These are phyloP conservation scores for Malassezia globosa DNA, from an alignment of 1,284 basidiomycete species.

Conservation along the genomic window DNA sequence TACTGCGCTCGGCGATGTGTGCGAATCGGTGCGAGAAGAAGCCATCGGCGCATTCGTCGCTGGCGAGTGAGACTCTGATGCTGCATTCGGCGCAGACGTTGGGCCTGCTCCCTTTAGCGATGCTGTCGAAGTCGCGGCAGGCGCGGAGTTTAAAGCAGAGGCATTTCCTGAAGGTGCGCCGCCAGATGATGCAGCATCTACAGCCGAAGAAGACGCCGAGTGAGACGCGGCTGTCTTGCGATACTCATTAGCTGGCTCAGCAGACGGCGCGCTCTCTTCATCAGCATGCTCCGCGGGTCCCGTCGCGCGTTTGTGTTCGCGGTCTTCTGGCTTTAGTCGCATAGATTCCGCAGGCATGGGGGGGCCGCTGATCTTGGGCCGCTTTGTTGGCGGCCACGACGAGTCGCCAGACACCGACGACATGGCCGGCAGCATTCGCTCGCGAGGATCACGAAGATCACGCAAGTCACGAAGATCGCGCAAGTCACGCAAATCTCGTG, in stretches of 20 bases:
- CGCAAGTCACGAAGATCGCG: no score
- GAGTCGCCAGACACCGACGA: not conserved
- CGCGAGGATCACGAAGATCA: not conserved
- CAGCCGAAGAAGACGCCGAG: not conserved
- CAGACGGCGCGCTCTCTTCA: not conserved
- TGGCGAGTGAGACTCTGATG: no score
- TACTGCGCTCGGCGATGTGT: no score
- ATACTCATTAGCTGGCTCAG: not conserved
- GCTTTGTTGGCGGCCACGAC: slow-evolving; percentile 13
- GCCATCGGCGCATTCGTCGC: no score
- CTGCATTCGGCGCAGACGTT: no score
- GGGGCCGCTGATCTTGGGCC: not conserved
- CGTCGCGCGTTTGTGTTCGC: slow-evolving; percentile 1
- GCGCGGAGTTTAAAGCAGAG: no score
- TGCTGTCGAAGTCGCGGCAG: not conserved
- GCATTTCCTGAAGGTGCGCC: no score
- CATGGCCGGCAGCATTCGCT: slow-evolving; percentile 1
- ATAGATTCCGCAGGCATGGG: not conserved
- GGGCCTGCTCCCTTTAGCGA: not conserved
- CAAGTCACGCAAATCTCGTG: no score
- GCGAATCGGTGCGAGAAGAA: no score
- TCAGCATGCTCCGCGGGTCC: not conserved
- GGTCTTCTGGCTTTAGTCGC: slow-evolving; percentile 9
- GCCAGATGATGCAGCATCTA: not conserved
- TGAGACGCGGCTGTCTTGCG: not conserved